A percentile compares a stretch with the other conserved stretches of the same genome.
These are phyloP conservation scores for Adiantum capillusveneris DNA, from an alignment of 75 land plant genomes.

Conservation along the genomic window DNA sequence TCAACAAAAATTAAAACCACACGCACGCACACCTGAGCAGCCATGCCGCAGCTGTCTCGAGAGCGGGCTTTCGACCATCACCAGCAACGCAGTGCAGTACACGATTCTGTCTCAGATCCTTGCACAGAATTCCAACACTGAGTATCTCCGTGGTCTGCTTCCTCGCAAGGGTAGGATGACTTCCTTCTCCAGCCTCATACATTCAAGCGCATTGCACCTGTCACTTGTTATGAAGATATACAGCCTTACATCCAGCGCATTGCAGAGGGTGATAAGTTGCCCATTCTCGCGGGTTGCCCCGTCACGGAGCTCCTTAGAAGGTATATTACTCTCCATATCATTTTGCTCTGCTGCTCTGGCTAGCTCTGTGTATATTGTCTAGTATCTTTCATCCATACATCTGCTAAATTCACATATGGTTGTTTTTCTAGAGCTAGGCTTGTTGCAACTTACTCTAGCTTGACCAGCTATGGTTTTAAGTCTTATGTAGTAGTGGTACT, in stretches of 20 bases:
- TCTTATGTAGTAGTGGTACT: slow-evolving; percentile 69
- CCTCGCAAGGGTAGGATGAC: slow-evolving; percentile 30
- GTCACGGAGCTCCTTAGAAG: slow-evolving; percentile 76
- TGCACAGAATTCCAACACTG: slow-evolving; percentile 46
- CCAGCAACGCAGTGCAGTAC: no score
- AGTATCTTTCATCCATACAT: no score
- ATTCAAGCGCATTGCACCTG: slow-evolving; percentile 52
- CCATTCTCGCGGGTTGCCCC: slow-evolving; percentile 62
- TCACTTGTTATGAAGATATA: slow-evolving; percentile 61
- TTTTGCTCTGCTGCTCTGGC: no score
- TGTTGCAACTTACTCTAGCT: no score
- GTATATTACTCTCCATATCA: no score
- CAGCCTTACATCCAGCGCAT: slow-evolving; percentile 67
- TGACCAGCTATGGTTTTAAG: not conserved
- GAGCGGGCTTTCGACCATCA: no score
- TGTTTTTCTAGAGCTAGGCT: no score
- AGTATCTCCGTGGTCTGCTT: slow-evolving; percentile 54
- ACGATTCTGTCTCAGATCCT: slow-evolving; percentile 40
- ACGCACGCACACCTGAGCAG: no score
- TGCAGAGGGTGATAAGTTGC: slow-evolving; percentile 74
- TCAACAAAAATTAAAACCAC: no score
- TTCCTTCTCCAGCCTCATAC: slow-evolving; percentile 33
- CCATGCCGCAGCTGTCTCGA: no score
- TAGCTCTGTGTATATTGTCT: no score
- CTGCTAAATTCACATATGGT: no score